A percentile compares a stretch with the other conserved stretches of the same genome.
Evolutionary conservation across 495 filamentous ascomycete genomes (phyloP).

Genomic region (Jackrogersella minutella): DNA sequence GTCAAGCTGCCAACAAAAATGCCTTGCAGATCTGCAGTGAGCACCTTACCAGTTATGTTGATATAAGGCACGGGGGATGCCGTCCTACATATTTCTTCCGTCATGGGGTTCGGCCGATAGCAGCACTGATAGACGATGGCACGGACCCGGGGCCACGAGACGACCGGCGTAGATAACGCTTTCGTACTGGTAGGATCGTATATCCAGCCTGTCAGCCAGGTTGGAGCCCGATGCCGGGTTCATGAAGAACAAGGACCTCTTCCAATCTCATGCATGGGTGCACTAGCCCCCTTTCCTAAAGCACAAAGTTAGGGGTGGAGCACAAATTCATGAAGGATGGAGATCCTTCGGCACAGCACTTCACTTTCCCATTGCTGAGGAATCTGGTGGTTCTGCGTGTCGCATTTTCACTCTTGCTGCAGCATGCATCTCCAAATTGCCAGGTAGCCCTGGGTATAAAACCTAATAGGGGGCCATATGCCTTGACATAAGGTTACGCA

Average conservation of each 20-base stretch:
- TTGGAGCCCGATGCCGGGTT: conserved; percentile 8
- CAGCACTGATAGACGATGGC: conserved; percentile 3
- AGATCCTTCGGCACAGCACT: conserved; percentile 31
- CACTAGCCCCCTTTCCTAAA: conserved; percentile 16
- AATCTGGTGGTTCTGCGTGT: conserved; percentile 7
- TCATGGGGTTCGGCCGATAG: conserved; percentile 9
- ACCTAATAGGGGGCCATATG: conserved; percentile 19
- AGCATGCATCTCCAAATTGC: conserved; percentile 1
- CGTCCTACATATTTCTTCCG: background rate
- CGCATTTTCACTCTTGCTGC: conserved; percentile 3
- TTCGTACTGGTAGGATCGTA: conserved; percentile 5
- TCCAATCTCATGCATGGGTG: background rate
- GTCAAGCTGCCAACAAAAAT: conserved; percentile 21
- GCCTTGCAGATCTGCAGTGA: conserved; percentile 43
- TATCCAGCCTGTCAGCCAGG: background rate
- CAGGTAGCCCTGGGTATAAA: too few species aligned
- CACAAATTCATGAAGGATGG: conserved; percentile 31
- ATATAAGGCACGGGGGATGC: conserved; percentile 19
- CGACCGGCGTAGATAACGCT: conserved; percentile 3
- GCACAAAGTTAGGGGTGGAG: conserved; percentile 14
- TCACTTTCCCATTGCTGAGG: conserved; percentile 4
- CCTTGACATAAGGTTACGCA: conserved; percentile 21
- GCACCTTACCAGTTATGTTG: conserved; percentile 40
- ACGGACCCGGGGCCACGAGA: conserved; percentile 9
- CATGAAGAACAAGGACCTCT: background rate